Evolutionary conservation across 2,329 filamentous ascomycete genomes (phyloP), one percentile per base, ranked within the genome.

Genomic region (Fusarium sulawesiense): DNA sequence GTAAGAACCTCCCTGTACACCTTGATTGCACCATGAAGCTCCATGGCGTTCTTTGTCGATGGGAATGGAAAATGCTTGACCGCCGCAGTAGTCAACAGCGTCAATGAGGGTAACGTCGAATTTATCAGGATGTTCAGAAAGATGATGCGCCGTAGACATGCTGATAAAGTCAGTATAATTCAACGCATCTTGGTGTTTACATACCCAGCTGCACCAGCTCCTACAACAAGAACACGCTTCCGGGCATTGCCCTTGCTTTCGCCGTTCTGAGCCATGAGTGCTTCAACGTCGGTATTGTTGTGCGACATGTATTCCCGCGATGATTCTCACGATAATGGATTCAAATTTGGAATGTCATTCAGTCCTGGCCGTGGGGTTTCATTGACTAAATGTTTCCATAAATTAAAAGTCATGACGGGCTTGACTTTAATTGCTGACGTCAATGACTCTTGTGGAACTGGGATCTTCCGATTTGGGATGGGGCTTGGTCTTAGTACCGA

Each of bases 341-440:
- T 7, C 14, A 10, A 61, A 6, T 7, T 7, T 41, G 7, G 29
- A 6, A 16, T 14, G 16, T 32, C 27, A 27, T 27, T 27, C 6
- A 11, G 6, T 25, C 23, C 23, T 25, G 23, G 23, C 23, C 29
- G 20, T 23, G 42, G 50, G 14, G 7, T 8, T 49, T 20, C 34
- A 30, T 11, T 40, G 58, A 30, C 21, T 47, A 23, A 55, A 51
- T 51, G 27, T 20, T 46, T 9, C 23, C 3, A 29, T 46, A 11
- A 4, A 47, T 9, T 13, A 14, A 2, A 60, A 69, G 65, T 66
- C 60, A 69, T 69, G 66, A 69, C 66, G 66, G 60, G 51, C 65
- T 66, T 64, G 66, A 69, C 65, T 69, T 61, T n/a, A 40, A 40
- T 16, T 48, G 30, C 51, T 65, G 66, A 69, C 66, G 66, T 69